Conservation (phyloP, 495 filamentous ascomycete genomes). For the Glonium stellatum region DNA sequence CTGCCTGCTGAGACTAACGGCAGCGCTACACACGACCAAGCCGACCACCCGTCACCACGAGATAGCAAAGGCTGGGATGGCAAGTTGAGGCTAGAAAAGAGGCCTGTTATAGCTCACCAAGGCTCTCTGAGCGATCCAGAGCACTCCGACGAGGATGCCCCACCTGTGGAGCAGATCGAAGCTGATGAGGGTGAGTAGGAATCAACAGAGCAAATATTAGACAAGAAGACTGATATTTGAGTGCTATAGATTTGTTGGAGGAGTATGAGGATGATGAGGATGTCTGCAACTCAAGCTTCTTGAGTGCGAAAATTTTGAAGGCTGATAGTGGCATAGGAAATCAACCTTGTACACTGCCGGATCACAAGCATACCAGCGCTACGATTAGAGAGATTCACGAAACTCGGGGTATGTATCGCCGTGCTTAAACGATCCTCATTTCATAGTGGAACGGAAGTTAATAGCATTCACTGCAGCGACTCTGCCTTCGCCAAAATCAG, state of each 20-base stretch:
- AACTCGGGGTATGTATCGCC: conserved; percentile 50
- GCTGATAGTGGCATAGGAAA: conserved; percentile 50
- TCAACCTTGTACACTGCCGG: conserved; percentile 81
- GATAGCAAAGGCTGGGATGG: conserved; percentile 84
- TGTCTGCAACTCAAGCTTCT: conserved; percentile 35
- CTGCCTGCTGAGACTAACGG: not conserved
- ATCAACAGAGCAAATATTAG: not conserved
- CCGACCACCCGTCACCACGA: conserved; percentile 6
- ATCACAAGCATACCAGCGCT: conserved; percentile 74
- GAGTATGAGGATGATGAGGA: conserved; percentile 55
- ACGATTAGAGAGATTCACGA: conserved; percentile 70
- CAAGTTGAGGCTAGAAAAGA: conserved; percentile 69
- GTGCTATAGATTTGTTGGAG: conserved; percentile 54
- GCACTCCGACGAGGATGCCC: conserved; percentile 75
- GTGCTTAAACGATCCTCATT: not conserved
- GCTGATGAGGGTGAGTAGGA: conserved; percentile 67
- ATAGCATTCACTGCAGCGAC: conserved; percentile 43
- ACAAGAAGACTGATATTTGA: not conserved
- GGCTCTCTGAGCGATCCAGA: conserved; percentile 76
- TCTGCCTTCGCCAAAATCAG: conserved; percentile 92
- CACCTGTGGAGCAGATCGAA: conserved; percentile 65
- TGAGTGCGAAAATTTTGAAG: conserved; percentile 11
- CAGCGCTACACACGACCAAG: not conserved
- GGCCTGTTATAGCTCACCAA: conserved; percentile 59
- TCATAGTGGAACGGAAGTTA: conserved; percentile 2